phyloP scores from a whole-genome alignment of 345 rosid species.

The Xanthoceras sorbifolium region DNA sequence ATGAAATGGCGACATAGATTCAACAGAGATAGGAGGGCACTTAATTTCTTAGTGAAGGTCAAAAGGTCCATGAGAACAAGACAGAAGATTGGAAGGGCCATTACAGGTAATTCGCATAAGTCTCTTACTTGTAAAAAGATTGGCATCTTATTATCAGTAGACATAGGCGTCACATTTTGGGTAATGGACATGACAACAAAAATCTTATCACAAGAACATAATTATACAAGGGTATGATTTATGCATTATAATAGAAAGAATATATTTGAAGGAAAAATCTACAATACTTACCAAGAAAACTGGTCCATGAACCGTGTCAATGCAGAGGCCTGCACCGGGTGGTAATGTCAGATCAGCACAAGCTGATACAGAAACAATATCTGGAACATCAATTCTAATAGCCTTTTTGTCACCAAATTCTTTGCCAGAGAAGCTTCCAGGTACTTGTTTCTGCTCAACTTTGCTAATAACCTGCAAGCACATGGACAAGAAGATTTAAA shows the following conservation, averaged over 20 bases:
- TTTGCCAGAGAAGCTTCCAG: slow-evolving; percentile 61
- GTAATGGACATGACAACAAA: background rate
- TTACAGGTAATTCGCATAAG: background rate
- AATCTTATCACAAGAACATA: background rate
- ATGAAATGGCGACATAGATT: background rate
- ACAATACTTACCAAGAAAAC: slow-evolving; percentile 67
- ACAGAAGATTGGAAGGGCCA: background rate
- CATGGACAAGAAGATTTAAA: background rate
- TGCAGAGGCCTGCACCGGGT: slow-evolving; percentile 95
- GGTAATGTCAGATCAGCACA: slow-evolving; percentile 96
- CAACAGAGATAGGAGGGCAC: background rate
- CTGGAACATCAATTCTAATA: slow-evolving; percentile 67
- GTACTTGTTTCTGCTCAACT: slow-evolving; percentile 58
- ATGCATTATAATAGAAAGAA: background rate
- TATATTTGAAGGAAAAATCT: background rate
- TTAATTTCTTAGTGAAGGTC: background rate
- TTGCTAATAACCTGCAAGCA: slow-evolving; percentile 48
- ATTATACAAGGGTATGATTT: background rate
- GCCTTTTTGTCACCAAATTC: slow-evolving; percentile 56
- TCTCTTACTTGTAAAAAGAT: background rate
- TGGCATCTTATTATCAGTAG: background rate
- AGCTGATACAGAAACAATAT: slow-evolving; percentile 80
- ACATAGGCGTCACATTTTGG: background rate
- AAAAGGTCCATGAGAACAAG: background rate
- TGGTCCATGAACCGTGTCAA: slow-evolving; percentile 71